These are phyloP conservation scores for Moesziomyces antarcticus DNA, from an alignment of 1,284 basidiomycete species.

Conservation along the genomic window DNA sequence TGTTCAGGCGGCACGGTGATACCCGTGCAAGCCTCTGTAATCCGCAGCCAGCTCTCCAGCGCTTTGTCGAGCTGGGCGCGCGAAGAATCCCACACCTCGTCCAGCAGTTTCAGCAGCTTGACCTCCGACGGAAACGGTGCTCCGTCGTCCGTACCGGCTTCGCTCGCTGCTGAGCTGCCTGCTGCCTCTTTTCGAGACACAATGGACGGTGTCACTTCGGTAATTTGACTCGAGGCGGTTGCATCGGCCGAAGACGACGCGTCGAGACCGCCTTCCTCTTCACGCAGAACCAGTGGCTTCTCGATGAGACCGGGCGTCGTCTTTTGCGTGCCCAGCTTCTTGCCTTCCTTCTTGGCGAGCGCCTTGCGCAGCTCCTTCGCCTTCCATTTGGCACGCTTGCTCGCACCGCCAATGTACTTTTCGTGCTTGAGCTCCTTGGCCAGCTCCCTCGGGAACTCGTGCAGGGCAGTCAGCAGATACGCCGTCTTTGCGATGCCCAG, in stretches of 20 bases:
- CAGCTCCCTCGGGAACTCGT: conserved; percentile 32
- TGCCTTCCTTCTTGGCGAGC: conserved; percentile 29
- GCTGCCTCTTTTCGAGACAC: conserved; percentile 6
- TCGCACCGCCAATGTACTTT: conserved; percentile 38
- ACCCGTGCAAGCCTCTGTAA: conserved; percentile 13
- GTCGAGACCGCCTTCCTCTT: conserved; percentile 3
- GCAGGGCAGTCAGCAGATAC: conserved; percentile 21
- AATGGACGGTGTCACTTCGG: neutral
- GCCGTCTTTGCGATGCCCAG: conserved; percentile 37
- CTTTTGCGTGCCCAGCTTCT: conserved; percentile 39
- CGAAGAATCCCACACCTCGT: conserved; percentile 36
- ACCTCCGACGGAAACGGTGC: conserved; percentile 41
- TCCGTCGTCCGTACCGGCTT: conserved; percentile 30
- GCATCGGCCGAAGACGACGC: conserved; percentile 2
- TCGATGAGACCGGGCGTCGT: conserved; percentile 23
- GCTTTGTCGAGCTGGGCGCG: conserved; percentile 23
- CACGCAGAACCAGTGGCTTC: conserved; percentile 21
- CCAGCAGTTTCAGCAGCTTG: conserved; percentile 34
- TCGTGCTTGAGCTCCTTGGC: conserved; percentile 43
- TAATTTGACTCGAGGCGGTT: too few relatives aligned
- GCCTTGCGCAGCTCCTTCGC: conserved; percentile 37
- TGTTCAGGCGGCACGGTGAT: conserved; percentile 1
- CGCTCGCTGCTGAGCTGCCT: conserved; percentile 16
- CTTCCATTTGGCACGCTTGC: conserved; percentile 38
- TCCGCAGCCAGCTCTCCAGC: conserved; percentile 29